phyloP scores from a whole-genome alignment of 306 rosid genomes.

The Cicer yamashitae region DNA sequence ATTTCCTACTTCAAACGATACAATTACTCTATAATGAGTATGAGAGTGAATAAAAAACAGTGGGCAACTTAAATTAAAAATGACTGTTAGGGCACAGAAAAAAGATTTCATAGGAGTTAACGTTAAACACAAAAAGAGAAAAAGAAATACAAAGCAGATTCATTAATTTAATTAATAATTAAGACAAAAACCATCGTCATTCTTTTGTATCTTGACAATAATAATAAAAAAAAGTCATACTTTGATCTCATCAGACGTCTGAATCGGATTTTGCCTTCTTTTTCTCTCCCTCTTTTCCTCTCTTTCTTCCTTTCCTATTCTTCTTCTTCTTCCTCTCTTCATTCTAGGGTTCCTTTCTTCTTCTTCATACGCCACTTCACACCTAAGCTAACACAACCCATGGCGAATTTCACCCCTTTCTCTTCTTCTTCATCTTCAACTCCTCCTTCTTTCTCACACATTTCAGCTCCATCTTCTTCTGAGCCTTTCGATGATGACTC shows the following conservation, averaged over 20 bases:
- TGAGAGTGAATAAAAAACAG: not conserved
- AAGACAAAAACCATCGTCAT: not conserved
- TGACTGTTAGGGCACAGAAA: not conserved
- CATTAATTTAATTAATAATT: not conserved
- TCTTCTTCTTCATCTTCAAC: constrained; percentile 49
- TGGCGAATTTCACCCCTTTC: constrained; percentile 54
- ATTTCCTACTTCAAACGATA: too few relatives aligned
- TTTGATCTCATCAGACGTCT: constrained; percentile 72
- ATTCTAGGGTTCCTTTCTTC: constrained; percentile 60
- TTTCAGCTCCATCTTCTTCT: constrained; percentile 52
- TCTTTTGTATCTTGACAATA: not conserved
- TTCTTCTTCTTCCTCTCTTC: constrained; percentile 31
- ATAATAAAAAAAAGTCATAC: constrained; percentile 6
- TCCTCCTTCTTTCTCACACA: constrained; percentile 36
- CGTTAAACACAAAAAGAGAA: constrained; percentile 29
- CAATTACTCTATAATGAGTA: not conserved
- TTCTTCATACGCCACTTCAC: constrained; percentile 8
- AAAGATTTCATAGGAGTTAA: not conserved
- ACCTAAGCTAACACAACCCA: constrained; percentile 16
- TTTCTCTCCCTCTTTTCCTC: constrained; percentile 35
- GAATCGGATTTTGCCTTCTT: constrained; percentile 65
- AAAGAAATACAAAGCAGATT: constrained; percentile 1
- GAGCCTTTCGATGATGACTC: constrained; percentile 60
- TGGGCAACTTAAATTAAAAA: not conserved
- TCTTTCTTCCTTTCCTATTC: not conserved